Base-by-base conservation (phyloP, 176 grass and related monocot species). In the Hyparrhenia diplandra region DNA sequence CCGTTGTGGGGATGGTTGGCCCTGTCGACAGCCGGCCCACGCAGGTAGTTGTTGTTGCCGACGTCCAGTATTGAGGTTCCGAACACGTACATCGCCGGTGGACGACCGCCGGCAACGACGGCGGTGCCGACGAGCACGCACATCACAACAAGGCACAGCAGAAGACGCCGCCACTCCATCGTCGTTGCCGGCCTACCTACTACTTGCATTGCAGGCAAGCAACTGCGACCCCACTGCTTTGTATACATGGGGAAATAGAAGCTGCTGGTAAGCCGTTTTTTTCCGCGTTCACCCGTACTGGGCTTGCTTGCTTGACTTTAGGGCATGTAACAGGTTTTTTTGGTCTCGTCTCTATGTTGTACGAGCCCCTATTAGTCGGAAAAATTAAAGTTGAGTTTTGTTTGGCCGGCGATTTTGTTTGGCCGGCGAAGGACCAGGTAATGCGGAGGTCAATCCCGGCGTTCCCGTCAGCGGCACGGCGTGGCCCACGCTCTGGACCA, bases 31-130 rank as follows among this genome's bases (percentile, higher is more conserved):
- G 24, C 10, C 0, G 10, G 0, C 29, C 54, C 83, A 17, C 17
- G 64, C 17, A 89, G 30, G 51, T 58, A 71, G 69, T 89, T 81
- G 61, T 89, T 82, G 87, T 89, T 86, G 43, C 87, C 87, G 11
- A 89, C 87, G 49, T 89, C 83, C 20, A 85, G 10, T 8, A 72
- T 82, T 3, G 87, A 89, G 42, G 85, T 78, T 6, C 87, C 87
- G 3, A 89, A 85, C 29, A 89, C 83, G 64, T 45, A 86, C 55
- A 89, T 82, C 25, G 63, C 77, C 77, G 87, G 83, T 28, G 64
- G 67, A 23, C 16, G 6, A 28, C 16, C 21, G 25, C 13, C 60
- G 11, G 43, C 27, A 35, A 8, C 60, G 17, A 42, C 37, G 37
- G 29, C 40, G 37, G 67, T 27, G 36, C 67, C 11, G 58, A 12